These are phyloP conservation scores for Thermothielavioides terrestris DNA, from an alignment of 495 filamentous ascomycete species.

Conservation along the genomic window DNA sequence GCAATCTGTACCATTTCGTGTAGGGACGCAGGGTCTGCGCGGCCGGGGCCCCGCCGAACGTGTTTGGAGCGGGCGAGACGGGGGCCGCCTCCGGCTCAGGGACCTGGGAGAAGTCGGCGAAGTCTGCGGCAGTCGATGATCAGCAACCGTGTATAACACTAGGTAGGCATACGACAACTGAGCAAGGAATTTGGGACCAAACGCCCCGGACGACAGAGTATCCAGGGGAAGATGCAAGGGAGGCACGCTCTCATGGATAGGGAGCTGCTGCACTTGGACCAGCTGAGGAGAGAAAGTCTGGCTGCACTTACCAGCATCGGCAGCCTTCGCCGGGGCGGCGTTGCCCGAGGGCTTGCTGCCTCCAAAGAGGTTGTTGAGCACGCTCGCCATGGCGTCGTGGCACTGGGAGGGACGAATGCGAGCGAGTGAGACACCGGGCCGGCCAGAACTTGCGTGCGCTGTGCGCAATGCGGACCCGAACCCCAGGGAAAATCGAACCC, in stretches of 20 bases:
- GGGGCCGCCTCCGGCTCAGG: conserved; percentile 50
- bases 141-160: not conserved
- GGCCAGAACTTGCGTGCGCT: no score
- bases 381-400: conserved; percentile 62
- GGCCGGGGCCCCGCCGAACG: conserved; percentile 36
- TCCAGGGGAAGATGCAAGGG: no score
- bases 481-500: no score
- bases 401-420: no score
- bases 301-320: conserved; percentile 52
- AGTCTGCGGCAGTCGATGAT: conserved; percentile 43
- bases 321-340: conserved; percentile 32
- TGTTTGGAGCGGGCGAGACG: conserved; percentile 23
- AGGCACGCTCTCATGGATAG: no score
- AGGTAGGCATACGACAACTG: not conserved
- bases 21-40: conserved; percentile 51
- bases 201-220: no score
- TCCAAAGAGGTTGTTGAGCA: conserved; percentile 61
- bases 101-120: conserved; percentile 68
- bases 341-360: conserved; percentile 47
- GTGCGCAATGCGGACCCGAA: no score
- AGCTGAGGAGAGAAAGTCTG: no score
- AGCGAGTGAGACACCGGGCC: no score
- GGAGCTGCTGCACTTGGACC: no score
- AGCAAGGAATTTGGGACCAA: no score
- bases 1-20: conserved; percentile 94